Evolutionary conservation across 192 early-diverging fungal genomes (phyloP).

Genomic region (Podila horticola): DNA sequence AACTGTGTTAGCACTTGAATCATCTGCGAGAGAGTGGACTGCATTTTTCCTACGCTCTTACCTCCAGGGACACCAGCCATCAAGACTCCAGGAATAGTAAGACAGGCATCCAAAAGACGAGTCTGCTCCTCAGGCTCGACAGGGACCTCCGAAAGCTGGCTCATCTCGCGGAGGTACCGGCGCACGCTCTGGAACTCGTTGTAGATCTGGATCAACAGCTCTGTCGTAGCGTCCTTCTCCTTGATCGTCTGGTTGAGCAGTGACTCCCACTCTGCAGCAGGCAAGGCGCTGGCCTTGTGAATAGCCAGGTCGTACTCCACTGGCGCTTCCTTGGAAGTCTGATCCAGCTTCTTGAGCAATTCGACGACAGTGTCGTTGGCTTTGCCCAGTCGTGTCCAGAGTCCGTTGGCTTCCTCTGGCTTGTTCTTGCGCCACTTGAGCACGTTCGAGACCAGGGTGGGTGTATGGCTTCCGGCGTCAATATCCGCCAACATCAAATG

Average conservation of each 20-base stretch:
- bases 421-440: conserved; percentile 83
- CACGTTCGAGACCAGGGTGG: conserved; percentile 89
- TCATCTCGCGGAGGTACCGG: conserved; percentile 75
- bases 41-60: conserved; percentile 30
- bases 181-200: conserved; percentile 67
- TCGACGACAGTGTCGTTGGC: conserved; percentile 70
- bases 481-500: conserved; percentile 91
- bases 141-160: conserved; percentile 76
- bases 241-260: conserved; percentile 54
- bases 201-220: conserved; percentile 45
- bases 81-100: conserved; percentile 81
- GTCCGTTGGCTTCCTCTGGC: conserved; percentile 63
- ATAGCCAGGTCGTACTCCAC: conserved; percentile 60
- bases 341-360: conserved; percentile 58
- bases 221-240: conserved; percentile 8
- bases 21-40: not conserved
- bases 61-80: conserved; percentile 96
- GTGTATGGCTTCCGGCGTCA: conserved; percentile 93
- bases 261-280: conserved; percentile 11
- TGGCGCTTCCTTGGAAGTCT: conserved; percentile 31
- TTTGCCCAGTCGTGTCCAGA: conserved; percentile 72
- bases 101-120: conserved; percentile 83
- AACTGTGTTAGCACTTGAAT: not conserved
- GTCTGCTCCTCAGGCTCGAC: conserved; percentile 95
- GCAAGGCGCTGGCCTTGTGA: conserved; percentile 11